Evolutionary conservation across 441 rosid genomes (phyloP).

Genomic region (Breynia disticha): DNA sequence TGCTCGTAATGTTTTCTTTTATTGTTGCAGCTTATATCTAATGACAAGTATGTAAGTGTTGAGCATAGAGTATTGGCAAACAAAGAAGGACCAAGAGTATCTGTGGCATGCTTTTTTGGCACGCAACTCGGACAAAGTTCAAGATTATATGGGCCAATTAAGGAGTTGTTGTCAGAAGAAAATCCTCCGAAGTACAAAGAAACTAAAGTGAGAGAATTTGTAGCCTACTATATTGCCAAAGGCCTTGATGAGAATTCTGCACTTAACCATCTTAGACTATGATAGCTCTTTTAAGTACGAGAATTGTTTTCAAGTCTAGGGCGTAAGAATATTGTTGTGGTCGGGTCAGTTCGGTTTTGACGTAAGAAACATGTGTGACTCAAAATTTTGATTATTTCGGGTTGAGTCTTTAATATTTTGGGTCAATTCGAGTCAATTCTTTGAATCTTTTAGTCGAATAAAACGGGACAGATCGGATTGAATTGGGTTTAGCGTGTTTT

Average conservation of each 20-base stretch:
- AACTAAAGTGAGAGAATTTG: slow-evolving; percentile 27
- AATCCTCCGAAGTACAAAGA: slow-evolving; percentile 43
- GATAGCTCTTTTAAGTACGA: slow-evolving; percentile 2
- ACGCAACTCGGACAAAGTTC: slow-evolving; percentile 16
- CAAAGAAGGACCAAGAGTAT: slow-evolving; percentile 36
- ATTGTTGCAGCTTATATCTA: slow-evolving; percentile 22
- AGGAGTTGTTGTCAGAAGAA: slow-evolving; percentile 46
- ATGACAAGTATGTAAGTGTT: slow-evolving; percentile 36
- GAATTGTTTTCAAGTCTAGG: too few species aligned
- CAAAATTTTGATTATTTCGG: too few species aligned
- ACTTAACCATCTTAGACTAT: slow-evolving; percentile 36
- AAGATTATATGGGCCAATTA: slow-evolving; percentile 44
- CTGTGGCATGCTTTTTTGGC: slow-evolving; percentile 46
- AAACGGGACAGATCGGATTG: too few species aligned
- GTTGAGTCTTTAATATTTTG: too few species aligned
- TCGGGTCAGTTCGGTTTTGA: too few species aligned
- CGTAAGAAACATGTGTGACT: too few species aligned
- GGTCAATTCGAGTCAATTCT: too few species aligned
- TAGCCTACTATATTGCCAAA: slow-evolving; percentile 19
- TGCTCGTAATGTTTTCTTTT: too few species aligned
- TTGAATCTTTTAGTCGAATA: too few species aligned
- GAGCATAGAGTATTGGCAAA: slow-evolving; percentile 48
- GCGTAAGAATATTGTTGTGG: too few species aligned
- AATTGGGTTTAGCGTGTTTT: too few species aligned
- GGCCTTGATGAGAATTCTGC: slow-evolving; percentile 42